Conservation (phyloP, 495 filamentous ascomycete species). For the Talaromyces nanjingensis region DNA sequence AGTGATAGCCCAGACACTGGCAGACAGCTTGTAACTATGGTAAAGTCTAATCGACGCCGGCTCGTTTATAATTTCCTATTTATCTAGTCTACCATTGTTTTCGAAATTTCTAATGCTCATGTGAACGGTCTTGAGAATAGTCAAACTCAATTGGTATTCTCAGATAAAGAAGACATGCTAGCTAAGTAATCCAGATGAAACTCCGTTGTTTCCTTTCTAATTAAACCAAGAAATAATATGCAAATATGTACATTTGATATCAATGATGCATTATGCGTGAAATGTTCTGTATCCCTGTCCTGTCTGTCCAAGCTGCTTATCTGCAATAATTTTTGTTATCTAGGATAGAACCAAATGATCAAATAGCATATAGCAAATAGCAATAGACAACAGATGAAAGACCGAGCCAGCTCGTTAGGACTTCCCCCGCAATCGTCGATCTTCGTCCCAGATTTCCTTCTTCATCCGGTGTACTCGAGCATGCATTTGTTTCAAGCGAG, state of each 20-base stretch:
- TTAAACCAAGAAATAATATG: not conserved
- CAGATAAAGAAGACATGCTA: not conserved
- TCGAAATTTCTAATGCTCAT: not conserved
- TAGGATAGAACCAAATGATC: not conserved
- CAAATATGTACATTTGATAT: not conserved
- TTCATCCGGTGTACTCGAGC: slow-evolving; percentile 55
- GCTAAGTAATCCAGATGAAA: not conserved
- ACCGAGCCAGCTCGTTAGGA: not conserved
- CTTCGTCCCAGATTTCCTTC: slow-evolving; percentile 54
- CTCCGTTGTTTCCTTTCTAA: not conserved
- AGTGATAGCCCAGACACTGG: too few relatives aligned
- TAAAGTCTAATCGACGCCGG: not conserved
- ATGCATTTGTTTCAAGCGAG: slow-evolving; percentile 55
- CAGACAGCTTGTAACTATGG: not conserved
- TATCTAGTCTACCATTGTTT: not conserved
- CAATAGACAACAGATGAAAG: not conserved
- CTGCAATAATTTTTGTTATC: not conserved
- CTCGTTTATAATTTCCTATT: not conserved
- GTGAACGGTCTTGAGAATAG: not conserved
- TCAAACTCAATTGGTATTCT: too few relatives aligned
- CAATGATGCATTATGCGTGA: not conserved
- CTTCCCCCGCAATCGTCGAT: slow-evolving; percentile 20
- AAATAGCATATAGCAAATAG: not conserved
- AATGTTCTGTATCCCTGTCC: not conserved
- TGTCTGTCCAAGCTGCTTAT: not conserved